Evolutionary conservation across 352 stramenopile genomes (phyloP), one percentile per base, ranked within the genome.

Genomic region (Globisporangium polare): DNA sequence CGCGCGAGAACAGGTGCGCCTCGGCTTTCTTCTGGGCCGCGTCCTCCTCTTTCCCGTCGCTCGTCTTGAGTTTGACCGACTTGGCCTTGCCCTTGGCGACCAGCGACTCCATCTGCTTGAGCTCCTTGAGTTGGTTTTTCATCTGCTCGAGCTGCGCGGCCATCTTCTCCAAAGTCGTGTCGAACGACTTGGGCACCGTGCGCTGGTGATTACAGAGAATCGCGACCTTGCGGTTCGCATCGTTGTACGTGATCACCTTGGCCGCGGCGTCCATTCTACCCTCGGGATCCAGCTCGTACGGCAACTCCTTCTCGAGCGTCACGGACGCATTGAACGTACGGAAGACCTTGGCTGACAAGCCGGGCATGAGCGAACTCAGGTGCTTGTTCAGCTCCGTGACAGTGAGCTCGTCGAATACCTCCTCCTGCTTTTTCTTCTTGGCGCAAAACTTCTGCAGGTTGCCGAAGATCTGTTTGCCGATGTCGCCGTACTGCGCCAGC

Each of bases 181-280:
- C 94, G 65, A 98, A 97, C 29, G 90, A 96, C 73, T 99, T 99
- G 60, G 97, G 97, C 20, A 99, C 97, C 31, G 97, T 99, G 49
- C 94, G 87, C 73, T 99, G 98, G 80, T 99, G 98, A 82, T 99
- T 99, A 88, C 98, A 99, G 49, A 99, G 74, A 69, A 99, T 99
- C 20, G 98, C 97, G 18, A 99, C 98, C 85, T 99, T 97, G n/a
- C 97, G 90, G 82, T 99, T 99, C n/a, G 98, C 98, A 70, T 98
- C 97, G 65, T 99, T 99, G 88, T 99, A 99, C 67, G 97, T 82
- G 3, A 99, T 89, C 46, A 99, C 91, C 80, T 98, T 98, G 37
- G 92, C 81, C 1, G 85, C 66, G 0, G 83, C 75, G 37, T 93
- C 85, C 74, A 89, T 78, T 27, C 72, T 76, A 10, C 81, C 81